Conservation (phyloP, 148 eudicot species). For the Agrostemma githago region DNA sequence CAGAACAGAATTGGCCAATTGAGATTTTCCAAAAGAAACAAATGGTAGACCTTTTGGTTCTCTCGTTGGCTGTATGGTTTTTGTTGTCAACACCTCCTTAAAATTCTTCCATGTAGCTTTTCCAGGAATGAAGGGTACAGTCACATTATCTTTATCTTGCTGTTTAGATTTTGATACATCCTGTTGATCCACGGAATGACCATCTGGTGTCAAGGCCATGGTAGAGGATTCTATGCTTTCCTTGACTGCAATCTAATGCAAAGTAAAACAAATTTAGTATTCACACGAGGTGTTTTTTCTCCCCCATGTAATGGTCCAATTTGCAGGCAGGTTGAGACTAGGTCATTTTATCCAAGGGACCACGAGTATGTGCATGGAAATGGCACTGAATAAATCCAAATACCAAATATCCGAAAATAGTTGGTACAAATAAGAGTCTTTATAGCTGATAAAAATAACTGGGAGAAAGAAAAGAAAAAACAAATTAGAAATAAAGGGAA, state of each 20-base stretch:
- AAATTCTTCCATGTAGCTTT: constrained; percentile 19
- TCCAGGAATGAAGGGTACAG: constrained; percentile 21
- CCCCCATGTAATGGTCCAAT: neutral
- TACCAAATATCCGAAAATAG: neutral
- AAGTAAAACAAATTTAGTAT: neutral
- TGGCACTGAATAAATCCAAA: neutral
- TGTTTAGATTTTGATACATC: constrained; percentile 30
- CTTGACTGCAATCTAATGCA: constrained; percentile 31
- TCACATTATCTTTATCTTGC: constrained; percentile 20
- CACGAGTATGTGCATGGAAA: neutral
- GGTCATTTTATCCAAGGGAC: neutral
- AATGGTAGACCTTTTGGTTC: constrained; percentile 65
- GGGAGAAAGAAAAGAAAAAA: neutral
- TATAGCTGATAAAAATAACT: neutral
- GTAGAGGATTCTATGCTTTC: constrained; percentile 24
- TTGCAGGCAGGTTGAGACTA: neutral
- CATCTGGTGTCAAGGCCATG: constrained; percentile 23
- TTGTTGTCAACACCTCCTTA: constrained; percentile 13
- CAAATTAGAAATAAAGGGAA: neutral
- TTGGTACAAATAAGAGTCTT: constrained; percentile 3
- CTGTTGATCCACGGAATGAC: constrained; percentile 23
- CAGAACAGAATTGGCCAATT: constrained; percentile 29
- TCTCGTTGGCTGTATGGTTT: constrained; percentile 25
- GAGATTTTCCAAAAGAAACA: constrained; percentile 40
- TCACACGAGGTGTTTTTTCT: neutral